phyloP scores from a whole-genome alignment of 169 alveolate species.

The Cryptosporidium parvum region DNA sequence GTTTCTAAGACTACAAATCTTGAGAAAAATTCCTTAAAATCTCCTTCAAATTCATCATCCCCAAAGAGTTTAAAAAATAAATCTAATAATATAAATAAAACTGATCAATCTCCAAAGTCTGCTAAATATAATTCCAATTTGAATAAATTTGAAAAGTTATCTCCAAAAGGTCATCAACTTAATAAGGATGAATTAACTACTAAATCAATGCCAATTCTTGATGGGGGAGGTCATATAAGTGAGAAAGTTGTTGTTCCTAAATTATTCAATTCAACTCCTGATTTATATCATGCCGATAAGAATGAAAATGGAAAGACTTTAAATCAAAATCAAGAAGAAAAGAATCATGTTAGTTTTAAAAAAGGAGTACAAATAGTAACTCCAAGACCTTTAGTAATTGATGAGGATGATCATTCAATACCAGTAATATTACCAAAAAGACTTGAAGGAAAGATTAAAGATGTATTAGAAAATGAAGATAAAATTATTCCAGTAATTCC shows the following conservation, averaged over 20 bases:
- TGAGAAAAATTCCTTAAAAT: neutral
- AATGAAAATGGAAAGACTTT: neutral
- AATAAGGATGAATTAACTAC: conserved; percentile 24
- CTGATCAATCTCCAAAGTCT: neutral
- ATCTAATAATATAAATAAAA: neutral
- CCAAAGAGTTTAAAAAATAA: conserved; percentile 1
- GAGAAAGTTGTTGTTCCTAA: neutral
- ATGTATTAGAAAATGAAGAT: conserved; percentile 34
- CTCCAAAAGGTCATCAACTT: neutral
- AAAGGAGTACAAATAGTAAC: conserved; percentile 32
- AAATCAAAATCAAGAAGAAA: neutral
- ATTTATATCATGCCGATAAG: neutral
- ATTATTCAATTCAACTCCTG: conserved; percentile 27
- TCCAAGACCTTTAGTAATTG: conserved; percentile 35
- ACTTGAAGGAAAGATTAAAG: conserved; percentile 31
- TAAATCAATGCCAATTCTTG: neutral
- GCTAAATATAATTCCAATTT: conserved; percentile 1
- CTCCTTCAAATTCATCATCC: conserved; percentile 1
- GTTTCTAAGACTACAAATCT: neutral
- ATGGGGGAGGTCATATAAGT: neutral
- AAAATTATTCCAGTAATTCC: conserved; percentile 71
- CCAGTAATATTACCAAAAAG: conserved; percentile 42
- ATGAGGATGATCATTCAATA: conserved; percentile 26
- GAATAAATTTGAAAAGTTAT: conserved; percentile 8
- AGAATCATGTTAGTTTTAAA: conserved; percentile 2